Evolutionary conservation across 108 stramenopile species (phyloP).

Genomic region (Hondaea fermentalgiana): DNA sequence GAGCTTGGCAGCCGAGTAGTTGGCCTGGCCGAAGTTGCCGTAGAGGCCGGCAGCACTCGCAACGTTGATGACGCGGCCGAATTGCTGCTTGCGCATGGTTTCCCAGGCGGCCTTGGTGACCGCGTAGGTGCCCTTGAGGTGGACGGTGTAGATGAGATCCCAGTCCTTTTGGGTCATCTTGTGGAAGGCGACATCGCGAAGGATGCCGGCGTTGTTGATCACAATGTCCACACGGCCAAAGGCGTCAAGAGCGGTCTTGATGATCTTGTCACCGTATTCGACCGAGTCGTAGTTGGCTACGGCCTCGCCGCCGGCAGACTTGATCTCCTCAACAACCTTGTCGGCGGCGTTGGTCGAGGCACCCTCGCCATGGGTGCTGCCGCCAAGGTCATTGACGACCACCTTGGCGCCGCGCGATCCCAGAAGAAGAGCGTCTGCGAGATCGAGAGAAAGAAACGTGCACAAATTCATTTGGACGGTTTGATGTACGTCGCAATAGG

Average conservation of each 20-base stretch:
- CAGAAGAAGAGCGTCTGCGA: conserved; percentile 11
- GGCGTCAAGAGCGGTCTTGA: conserved; percentile 16
- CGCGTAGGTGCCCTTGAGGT: conserved; percentile 28
- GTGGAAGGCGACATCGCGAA: conserved; percentile 30
- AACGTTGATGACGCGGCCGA: conserved; percentile 34
- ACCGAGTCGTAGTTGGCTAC: conserved; percentile 22
- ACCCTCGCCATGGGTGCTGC: conserved; percentile 4
- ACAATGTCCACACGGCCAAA: conserved; percentile 31
- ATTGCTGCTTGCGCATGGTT: conserved; percentile 23
- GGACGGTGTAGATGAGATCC: conserved; percentile 28
- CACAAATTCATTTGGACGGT: not conserved
- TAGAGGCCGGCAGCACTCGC: conserved; percentile 31
- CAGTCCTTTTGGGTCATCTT: conserved; percentile 38
- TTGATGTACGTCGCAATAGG: no score
- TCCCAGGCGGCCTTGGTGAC: conserved; percentile 31
- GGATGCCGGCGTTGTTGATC: conserved; percentile 39
- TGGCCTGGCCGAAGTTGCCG: conserved; percentile 39
- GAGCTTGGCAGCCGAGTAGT: conserved; percentile 26
- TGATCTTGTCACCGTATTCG: conserved; percentile 25
- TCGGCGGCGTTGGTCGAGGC: conserved; percentile 14
- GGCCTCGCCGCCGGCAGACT: conserved; percentile 20
- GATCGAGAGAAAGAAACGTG: not conserved
- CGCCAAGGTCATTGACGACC: conserved; percentile 33
- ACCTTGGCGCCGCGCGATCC: conserved; percentile 30
- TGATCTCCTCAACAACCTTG: conserved; percentile 22